Evolutionary conservation across 1,284 basidiomycete genomes (phyloP).

Genomic region (Ceratobasidium sp.): DNA sequence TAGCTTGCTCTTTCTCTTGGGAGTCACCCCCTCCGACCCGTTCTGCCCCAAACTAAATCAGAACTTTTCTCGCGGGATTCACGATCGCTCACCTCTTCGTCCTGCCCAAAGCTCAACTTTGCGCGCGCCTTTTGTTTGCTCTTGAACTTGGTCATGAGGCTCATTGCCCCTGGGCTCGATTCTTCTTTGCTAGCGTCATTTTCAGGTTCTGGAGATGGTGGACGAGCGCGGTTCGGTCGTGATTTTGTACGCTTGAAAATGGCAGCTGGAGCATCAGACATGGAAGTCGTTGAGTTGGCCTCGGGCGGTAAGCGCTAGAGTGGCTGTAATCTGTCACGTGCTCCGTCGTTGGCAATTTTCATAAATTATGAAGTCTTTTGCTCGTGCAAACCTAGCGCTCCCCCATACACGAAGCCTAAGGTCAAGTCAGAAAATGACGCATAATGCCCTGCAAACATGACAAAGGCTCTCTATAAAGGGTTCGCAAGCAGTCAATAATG

Average conservation of each 20-base stretch:
- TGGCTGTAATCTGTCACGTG: conserved; percentile 7
- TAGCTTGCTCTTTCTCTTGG: conserved; percentile 77
- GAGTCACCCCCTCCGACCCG: conserved; percentile 72
- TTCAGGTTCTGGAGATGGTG: conserved; percentile 34
- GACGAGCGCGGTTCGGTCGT: conserved; percentile 46
- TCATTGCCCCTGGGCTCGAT: conserved; percentile 47
- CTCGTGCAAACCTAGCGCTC: too few relatives aligned
- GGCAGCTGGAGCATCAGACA: conserved; percentile 47
- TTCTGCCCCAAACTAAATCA: conserved; percentile 61
- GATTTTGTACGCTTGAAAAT: conserved; percentile 50
- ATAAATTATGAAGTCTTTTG: too few relatives aligned
- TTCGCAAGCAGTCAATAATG: too few relatives aligned
- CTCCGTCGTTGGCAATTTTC: too few relatives aligned
- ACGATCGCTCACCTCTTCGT: conserved; percentile 71
- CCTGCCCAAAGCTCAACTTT: conserved; percentile 83
- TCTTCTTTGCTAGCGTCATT: conserved; percentile 38
- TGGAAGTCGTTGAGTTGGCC: conserved; percentile 8
- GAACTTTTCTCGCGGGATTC: conserved; percentile 49
- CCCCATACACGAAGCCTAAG: too few relatives aligned
- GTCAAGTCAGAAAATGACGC: too few relatives aligned
- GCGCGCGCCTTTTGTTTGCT: conserved; percentile 71
- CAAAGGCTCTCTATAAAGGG: too few relatives aligned
- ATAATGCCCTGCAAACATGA: too few relatives aligned
- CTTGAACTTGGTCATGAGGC: conserved; percentile 67
- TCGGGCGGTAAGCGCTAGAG: background rate